Base-by-base conservation (phyloP, 2,329 filamentous ascomycete species). In the Clarireedia sp. region DNA sequence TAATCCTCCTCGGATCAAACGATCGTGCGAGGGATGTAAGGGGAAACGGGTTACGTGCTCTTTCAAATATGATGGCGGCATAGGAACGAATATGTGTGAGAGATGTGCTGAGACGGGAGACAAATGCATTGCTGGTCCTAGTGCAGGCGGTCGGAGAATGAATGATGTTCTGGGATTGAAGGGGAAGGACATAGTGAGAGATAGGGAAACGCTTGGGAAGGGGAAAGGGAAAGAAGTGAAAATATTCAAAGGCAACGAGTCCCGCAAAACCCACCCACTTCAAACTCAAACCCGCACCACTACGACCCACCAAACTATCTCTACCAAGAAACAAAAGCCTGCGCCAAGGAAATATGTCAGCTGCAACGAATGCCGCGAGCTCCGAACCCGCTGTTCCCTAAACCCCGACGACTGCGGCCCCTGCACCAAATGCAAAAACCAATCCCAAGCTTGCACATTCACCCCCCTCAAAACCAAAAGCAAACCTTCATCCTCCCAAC, bases 1-100 rank as follows among this genome's bases (percentile, higher is more conserved):
- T 19, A 16, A 57, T 2, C 57, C 59, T 1, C 63, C 64, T 0
- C 29, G 58, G 9, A 45, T 60, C 12, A 65, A 64, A 43, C 52
- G 56, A n/a, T 43, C 49, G 1, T 67, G 66, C 41, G 38, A 58
- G n/a, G 37, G 56, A 5, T 64, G 64, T 55, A 64, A 66, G 19
- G 38, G 33, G 2, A 62, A 58, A 21, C 4, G 59, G 8, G 44
- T 55, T 8, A 36, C 40, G 4, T 64, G 63, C 48, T 64, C 60
- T 6, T 66, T 62, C 44, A 41, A 37, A 4, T 9, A 46, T 4
- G 57, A 66, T 51, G 56, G 54, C 14, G 63, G 65, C 14, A 56
- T 59, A 37, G 59, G 52, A 1, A 50, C 57, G 6, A 21, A 53
- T n/a, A 41, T 41, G 5, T 67, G 62, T n/a, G 48, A 65, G n/a